phyloP scores from a whole-genome alignment of 1,284 basidiomycete species.

The Trichosporon inkin region DNA sequence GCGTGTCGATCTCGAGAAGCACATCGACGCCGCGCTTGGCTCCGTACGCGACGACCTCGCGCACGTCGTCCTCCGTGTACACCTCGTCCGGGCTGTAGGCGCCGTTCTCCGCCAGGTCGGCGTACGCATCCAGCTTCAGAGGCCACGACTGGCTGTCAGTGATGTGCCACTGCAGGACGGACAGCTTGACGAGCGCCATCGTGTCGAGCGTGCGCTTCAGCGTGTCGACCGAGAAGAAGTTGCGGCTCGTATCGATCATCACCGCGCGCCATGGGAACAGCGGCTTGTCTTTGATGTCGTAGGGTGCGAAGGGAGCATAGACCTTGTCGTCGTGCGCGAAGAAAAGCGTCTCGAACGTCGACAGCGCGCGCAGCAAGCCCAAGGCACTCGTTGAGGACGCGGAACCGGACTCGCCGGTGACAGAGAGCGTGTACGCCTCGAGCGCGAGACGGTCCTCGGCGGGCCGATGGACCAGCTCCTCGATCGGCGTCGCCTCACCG shows the following conservation, averaged over 20 bases:
- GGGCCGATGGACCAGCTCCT: background rate
- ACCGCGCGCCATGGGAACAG: slow-evolving; percentile 60
- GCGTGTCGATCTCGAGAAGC: slow-evolving; percentile 70
- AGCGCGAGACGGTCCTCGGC: slow-evolving; percentile 21
- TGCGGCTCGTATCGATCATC: slow-evolving; percentile 67
- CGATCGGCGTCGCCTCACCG: background rate
- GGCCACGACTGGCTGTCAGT: slow-evolving; percentile 59
- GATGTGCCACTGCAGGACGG: slow-evolving; percentile 13
- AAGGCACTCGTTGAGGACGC: slow-evolving; percentile 14
- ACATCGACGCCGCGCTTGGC: slow-evolving; percentile 76
- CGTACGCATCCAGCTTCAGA: slow-evolving; percentile 60
- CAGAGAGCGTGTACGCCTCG: slow-evolving; percentile 13
- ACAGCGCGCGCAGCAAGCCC: slow-evolving; percentile 64
- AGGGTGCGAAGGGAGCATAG: slow-evolving; percentile 40
- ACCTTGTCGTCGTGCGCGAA: slow-evolving; percentile 27
- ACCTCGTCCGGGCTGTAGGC: slow-evolving; percentile 61
- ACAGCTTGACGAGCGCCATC: slow-evolving; percentile 80
- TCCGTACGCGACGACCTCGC: slow-evolving; percentile 65
- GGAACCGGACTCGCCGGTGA: background rate
- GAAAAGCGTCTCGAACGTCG: slow-evolving; percentile 71
- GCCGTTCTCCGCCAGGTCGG: slow-evolving; percentile 62
- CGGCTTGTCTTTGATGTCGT: slow-evolving; percentile 49
- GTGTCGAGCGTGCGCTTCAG: slow-evolving; percentile 61
- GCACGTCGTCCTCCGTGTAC: slow-evolving; percentile 62
- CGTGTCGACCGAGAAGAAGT: slow-evolving; percentile 10